Evolutionary conservation across 2,329 filamentous ascomycete genomes (phyloP), one percentile per base, ranked within the genome.

Genomic region (Cercospora sp.): DNA sequence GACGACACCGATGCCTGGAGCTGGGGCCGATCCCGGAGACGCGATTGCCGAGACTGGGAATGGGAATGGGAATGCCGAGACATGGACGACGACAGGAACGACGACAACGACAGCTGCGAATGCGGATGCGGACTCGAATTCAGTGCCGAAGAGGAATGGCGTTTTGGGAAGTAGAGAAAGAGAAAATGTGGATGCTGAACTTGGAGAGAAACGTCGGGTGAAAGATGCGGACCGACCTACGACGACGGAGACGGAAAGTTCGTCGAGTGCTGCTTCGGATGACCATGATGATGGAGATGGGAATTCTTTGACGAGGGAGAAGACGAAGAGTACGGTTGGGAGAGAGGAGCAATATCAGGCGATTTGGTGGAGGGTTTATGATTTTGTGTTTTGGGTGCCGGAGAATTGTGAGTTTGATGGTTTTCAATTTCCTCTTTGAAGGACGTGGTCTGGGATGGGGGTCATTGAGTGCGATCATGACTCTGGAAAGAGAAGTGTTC

Each of bases 341-440:
- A 16, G 21, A 9, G 51, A 34, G 5, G 0, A 26, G 16, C 8
- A 21, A 21, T 21, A 5, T 0, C 3, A 53, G 49, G 49, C 26
- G 16, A 3, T 58, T 12, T 34, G 49, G 49, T 58, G 55, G 55
- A 58, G 32, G 28, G 28, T 58, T 10, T 58, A 58, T 34, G 55
- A 58, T 21, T n/a, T 58, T 32, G 55, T 58, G 16, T 58, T 58
- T 34, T 58, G 55, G 55, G 55, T 58, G 28, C 55, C 55, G 55
- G n/a, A 18, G 55, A 58, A 58, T 58, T 58, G 55, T 58, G 55
- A 58, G 55, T 28, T 7, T 28, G 28, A 28, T 24, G 24, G 24
- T 24, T 24, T 21, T 21, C 18, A 21, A 21, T 21, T 21, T 21
- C 18, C 18, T 21, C 18, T 21, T 21, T 21, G 18, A 21, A 21